Evolutionary conservation across 179 eudicot species (phyloP), one percentile per base, ranked within the genome.

Genomic region (Drosera spatulata): DNA sequence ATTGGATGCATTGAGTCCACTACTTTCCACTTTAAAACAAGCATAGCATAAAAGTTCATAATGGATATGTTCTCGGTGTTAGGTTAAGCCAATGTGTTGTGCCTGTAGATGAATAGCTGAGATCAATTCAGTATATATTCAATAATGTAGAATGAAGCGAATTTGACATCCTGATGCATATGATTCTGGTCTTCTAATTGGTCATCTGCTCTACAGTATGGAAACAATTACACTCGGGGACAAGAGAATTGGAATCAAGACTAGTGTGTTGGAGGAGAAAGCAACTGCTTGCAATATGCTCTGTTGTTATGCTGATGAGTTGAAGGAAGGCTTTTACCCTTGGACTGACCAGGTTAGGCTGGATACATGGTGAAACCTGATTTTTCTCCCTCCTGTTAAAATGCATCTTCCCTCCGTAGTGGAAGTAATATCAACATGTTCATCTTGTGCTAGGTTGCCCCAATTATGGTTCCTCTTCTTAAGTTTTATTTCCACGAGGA

Each of bases 241-340:
- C 66, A 91, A 88, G 71, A 88, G 98, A 70, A 91, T 91, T 52
- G 98, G 96, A 45, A 91, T 91, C 64, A 91, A 88, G 78, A 91
- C 96, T 45, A 91, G 98, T 61, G 98, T 91, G 68, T 69, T 91
- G 15, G 98, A 91, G 85, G 98, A 91, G 79, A 91, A 91, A 76
- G 98, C 98, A 61, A 91, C 98, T 47, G 96, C 98, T 46, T 91
- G 98, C 76, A 91, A 91, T 75, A 91, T 91, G 98, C 63, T 91
- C 53, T 91, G 96, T 58, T 91, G 98, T 64, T 91, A 91, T 77
- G 98, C 96, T 39, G 98, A 91, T 73, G 98, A 91, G 74, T 66
- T 91, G 70, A 91, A 91, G 79, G 98, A 91, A 72, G 98, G 98
- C 11, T 88, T 91, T 69, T 91, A 78, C 72, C 98, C 98, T 8